Base-by-base conservation (phyloP, 129 eudicot genomes). In the Escallonia herrerae region DNA sequence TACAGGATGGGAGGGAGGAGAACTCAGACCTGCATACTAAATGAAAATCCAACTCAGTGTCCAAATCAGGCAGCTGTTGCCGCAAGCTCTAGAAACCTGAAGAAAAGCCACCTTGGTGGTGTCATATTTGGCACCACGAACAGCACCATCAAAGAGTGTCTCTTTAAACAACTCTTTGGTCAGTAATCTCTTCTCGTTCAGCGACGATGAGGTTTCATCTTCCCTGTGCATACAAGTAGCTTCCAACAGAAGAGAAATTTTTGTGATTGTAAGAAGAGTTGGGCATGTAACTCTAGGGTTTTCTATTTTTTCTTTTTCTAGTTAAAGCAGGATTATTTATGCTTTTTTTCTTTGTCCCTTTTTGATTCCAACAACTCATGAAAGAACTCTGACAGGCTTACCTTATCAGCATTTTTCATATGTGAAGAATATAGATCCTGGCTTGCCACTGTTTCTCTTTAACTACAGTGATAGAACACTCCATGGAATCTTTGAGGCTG, bases 401-500 rank as follows among this genome's bases (percentile, higher is more conserved):
- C 97, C 97, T 13, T 58, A 63, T 48, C 67, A 55, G 11, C 95
- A 90, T 71, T 74, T 84, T 38, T 54, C 60, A 5, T 87, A 77
- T 50, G 90, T 91, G 41, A 76, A 77, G 79, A 91, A 84, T 60
- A 85, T 91, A 11, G 83, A 79, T 67, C 88, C 90, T 7, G 97
- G 97, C 64, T 49, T 91, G 62, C 97, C 97, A 7, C 68, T 91
- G 13, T 91, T 91, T 79, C 72, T 91, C 38, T 91, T 87, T 75
- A 83, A 91, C 74, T 91, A 85, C 72, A 71, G 66, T 5, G 81
- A 85, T 48, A 82, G 90, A 68, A 81, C 64, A 39, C 72, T 91
- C 59, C 81, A 77, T 68, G 97, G 97, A 37, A 79, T 87, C 65
- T 91, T 82, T 77, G 95, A 91, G 77, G 95, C 97, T 64, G 90